phyloP scores from a whole-genome alignment of 805 yeast genomes.

The Yamadazyma endophytica region DNA sequence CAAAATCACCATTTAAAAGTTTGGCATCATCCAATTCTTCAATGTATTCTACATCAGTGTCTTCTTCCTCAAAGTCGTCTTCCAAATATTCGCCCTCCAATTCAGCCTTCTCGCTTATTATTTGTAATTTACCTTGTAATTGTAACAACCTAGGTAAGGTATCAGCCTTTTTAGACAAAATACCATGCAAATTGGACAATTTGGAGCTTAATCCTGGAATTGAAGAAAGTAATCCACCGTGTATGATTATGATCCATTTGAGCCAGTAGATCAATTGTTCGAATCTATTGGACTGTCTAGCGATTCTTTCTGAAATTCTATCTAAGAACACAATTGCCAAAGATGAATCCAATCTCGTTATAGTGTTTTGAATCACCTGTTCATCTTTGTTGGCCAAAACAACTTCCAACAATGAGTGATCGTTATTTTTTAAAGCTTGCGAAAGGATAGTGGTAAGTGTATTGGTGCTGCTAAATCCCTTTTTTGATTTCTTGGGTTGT shows the following conservation, averaged over 20 bases:
- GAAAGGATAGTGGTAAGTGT: slow-evolving; percentile 72
- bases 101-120: slow-evolving; percentile 43
- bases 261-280: slow-evolving; percentile 52
- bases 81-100: slow-evolving; percentile 20
- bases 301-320: slow-evolving; percentile 48
- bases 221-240: slow-evolving; percentile 47
- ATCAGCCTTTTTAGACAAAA: slow-evolving; percentile 44
- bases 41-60: slow-evolving; percentile 61
- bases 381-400: slow-evolving; percentile 62
- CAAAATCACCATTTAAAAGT: slow-evolving; percentile 15
- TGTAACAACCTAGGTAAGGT: slow-evolving; percentile 49
- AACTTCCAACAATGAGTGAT: slow-evolving; percentile 78
- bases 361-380: slow-evolving; percentile 45
- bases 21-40: slow-evolving; percentile 61
- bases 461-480: slow-evolving; percentile 58
- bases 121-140: slow-evolving; percentile 45
- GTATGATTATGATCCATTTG: slow-evolving; percentile 52
- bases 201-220: slow-evolving; percentile 42
- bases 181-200: slow-evolving; percentile 43
- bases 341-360: slow-evolving; percentile 44
- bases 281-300: slow-evolving; percentile 48
- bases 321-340: slow-evolving; percentile 49
- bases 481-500: slow-evolving; percentile 27
- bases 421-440: slow-evolving; percentile 86
- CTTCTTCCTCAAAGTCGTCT: slow-evolving; percentile 26